These are phyloP conservation scores for Begonia masoniana DNA, from an alignment of 306 rosid genomes.

Conservation along the genomic window DNA sequence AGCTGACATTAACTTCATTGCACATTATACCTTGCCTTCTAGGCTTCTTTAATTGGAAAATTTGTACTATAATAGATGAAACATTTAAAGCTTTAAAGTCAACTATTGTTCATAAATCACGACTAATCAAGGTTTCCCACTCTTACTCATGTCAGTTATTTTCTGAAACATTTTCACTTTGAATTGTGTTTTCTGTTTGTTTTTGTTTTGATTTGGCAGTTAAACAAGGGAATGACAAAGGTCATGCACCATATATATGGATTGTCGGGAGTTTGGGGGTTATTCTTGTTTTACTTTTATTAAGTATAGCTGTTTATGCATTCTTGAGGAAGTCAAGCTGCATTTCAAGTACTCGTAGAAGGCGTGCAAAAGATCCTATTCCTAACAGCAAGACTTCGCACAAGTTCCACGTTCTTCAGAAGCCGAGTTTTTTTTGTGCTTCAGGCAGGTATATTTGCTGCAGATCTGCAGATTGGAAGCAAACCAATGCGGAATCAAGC, in stretches of 20 bases:
- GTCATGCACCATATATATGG: constrained; percentile 72
- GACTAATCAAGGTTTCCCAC: no score
- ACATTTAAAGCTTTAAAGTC: no score
- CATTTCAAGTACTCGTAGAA: constrained; percentile 27
- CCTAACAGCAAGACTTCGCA: constrained; percentile 42
- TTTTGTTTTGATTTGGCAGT: constrained; percentile 22
- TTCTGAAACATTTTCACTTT: neutral
- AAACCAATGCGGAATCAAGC: constrained; percentile 47
- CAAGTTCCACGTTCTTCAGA: constrained; percentile 77
- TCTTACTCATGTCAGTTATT: no score
- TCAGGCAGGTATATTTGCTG: constrained; percentile 78
- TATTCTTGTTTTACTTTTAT: constrained; percentile 42
- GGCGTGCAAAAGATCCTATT: constrained; percentile 48
- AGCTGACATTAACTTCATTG: no score
- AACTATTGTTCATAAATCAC: no score
- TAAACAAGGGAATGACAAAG: constrained; percentile 37
- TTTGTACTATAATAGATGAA: no score
- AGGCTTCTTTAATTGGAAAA: no score
- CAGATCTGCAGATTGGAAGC: constrained; percentile 51
- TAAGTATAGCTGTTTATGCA: constrained; percentile 36
- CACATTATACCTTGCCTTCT: no score
- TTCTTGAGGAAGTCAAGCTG: constrained; percentile 51
- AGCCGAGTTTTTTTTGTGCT: constrained; percentile 78
- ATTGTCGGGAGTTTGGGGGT: constrained; percentile 72
- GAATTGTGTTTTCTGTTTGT: neutral